Evolutionary conservation across 1,139 yeast species (phyloP).

Genomic region (Kodamaea fungicola): DNA sequence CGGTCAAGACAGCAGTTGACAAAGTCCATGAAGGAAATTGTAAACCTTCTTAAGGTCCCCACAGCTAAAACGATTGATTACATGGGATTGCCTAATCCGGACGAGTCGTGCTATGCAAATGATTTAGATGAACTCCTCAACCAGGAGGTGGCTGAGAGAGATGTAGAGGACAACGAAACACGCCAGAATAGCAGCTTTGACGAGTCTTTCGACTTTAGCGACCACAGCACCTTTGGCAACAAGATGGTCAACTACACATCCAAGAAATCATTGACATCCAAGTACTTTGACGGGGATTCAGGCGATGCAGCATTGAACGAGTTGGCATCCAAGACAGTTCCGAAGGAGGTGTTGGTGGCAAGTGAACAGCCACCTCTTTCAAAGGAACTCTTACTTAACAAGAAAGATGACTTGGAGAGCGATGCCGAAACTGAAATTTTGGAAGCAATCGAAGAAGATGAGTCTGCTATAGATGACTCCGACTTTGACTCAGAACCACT

Average conservation of each 20-base stretch:
- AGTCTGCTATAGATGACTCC: conserved; percentile 2
- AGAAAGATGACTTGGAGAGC: conserved; percentile 10
- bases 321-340: conserved; percentile 1
- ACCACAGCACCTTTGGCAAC: conserved; percentile 5
- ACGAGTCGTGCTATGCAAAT: conserved; percentile 8
- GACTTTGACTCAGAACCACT: conserved; percentile 1
- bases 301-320: conserved; percentile 5
- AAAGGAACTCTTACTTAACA: neutral
- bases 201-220: conserved; percentile 11
- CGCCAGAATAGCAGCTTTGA: conserved; percentile 8
- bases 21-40: conserved; percentile 41
- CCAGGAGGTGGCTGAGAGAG: conserved; percentile 5
- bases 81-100: conserved; percentile 18
- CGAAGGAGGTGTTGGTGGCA: neutral
- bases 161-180: conserved; percentile 1
- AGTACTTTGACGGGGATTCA: conserved; percentile 11
- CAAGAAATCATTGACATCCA: conserved; percentile 8
- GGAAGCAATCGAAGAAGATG: conserved; percentile 4
- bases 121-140: conserved; percentile 15
- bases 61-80: conserved; percentile 18
- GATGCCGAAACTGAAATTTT: conserved; percentile 16
- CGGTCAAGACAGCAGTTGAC: conserved; percentile 38
- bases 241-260: conserved; percentile 9
- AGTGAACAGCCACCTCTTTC: neutral
- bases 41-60: conserved; percentile 39